Evolutionary conservation across 768 basidiomycete genomes (phyloP).

Genomic region (Hericium erinaceus): DNA sequence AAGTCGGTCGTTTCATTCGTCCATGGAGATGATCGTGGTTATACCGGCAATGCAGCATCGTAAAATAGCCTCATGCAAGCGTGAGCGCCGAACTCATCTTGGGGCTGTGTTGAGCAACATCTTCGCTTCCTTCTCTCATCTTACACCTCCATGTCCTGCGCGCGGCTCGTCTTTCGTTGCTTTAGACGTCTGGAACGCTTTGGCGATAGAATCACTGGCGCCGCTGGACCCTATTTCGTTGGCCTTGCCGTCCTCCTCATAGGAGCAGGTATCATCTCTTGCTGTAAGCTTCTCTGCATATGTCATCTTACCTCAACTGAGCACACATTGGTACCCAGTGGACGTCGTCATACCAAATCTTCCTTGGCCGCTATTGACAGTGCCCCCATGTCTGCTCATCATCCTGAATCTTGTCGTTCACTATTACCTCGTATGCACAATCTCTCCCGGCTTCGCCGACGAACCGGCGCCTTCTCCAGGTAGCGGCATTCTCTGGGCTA

Average conservation of each 20-base stretch:
- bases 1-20: too few species aligned
- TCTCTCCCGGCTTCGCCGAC: conserved; percentile 72
- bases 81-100: too few species aligned
- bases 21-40: too few species aligned
- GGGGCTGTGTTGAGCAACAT: too few species aligned
- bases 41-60: too few species aligned
- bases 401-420: conserved; percentile 69
- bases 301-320: not conserved
- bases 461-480: conserved; percentile 38
- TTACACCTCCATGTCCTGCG: not conserved
- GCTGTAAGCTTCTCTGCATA: conserved; percentile 23
- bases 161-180: conserved; percentile 40
- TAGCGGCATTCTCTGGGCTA: conserved; percentile 50
- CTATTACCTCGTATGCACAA: conserved; percentile 79
- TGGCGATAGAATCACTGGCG: conserved; percentile 77
- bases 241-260: conserved; percentile 71
- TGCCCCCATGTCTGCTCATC: conserved; percentile 67
- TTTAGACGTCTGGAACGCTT: conserved; percentile 60
- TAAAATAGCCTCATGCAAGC: too few species aligned
- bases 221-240: conserved; percentile 88
- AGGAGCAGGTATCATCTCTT: conserved; percentile 73
- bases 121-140: too few species aligned
- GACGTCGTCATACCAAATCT: conserved; percentile 67
- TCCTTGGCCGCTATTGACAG: conserved; percentile 45
- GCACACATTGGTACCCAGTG: conserved; percentile 37